Evolutionary conservation across 2,329 filamentous ascomycete species (phyloP), one percentile per base, ranked within the genome.

Genomic region (Fusarium dlaminii): DNA sequence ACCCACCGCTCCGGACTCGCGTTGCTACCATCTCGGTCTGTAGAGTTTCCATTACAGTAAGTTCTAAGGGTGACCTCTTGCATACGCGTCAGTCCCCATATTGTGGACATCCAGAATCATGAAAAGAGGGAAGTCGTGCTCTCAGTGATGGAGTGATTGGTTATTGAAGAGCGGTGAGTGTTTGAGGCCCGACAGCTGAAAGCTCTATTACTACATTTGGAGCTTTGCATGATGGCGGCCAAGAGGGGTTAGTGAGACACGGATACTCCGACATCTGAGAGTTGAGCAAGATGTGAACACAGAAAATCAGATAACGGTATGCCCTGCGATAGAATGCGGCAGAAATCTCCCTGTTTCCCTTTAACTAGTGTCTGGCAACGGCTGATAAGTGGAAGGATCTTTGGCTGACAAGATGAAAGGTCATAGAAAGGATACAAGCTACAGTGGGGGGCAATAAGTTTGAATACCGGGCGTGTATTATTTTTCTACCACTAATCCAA

Each of bases 281-380:
- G 11, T 18, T 32, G 5, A 30, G 29, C 7, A 13, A 18, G 8
- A n/a, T 17, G 1, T 17, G 10, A 49, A 13, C 5, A 49, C 46
- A 17, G 9, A 3, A 17, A 2, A 2, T 30, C 6, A 15, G 18
- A 22, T 2, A 9, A 1, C 3, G 20, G 7, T 6, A 30, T 9
- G 1, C 1, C 7, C 10, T 6, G 10, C 5, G 20, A n/a, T 6
- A 4, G 3, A n/a, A 30, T 30, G 0, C 3, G 22, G 5, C 3
- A 27, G 12, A 8, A 13, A 45, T 27, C n/a, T 27, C 5, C 7
- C 5, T 11, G n/a, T 13, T 27, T 39, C 8, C 18, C 12, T 39
- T 39, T 37, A 15, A 9, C 15, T 34, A 34, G 15, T 6, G 17
- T 15, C 32, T 14, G 17, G 32, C 32, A 15, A 17, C 15, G 32